phyloP scores from a whole-genome alignment of 225 moss, liverwort and hornwort genomes.

The Neckera pumila region DNA sequence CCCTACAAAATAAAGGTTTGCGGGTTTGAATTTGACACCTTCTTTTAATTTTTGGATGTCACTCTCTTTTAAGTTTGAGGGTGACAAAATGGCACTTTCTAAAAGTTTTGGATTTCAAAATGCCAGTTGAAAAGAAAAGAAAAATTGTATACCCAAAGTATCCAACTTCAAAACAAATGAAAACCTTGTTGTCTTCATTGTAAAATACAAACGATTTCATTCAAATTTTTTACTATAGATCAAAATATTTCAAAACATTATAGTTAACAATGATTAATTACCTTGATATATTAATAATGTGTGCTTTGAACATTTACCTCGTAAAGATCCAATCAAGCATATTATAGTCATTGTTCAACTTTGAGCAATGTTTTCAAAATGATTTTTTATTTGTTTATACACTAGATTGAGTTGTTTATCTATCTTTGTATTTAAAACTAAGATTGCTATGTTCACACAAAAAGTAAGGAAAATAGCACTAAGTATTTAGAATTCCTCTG shows the following conservation, averaged over 20 bases:
- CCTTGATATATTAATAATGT: too few species aligned
- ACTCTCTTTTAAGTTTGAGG: background rate
- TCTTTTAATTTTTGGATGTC: background rate
- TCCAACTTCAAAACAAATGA: background rate
- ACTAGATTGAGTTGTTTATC: too few species aligned
- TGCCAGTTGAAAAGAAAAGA: background rate
- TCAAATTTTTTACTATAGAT: background rate
- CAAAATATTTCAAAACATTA: background rate
- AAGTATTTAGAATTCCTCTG: too few species aligned
- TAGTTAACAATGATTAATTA: too few species aligned
- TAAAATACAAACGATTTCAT: background rate
- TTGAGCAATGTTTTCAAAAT: too few species aligned
- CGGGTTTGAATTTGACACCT: background rate
- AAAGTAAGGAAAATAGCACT: too few species aligned
- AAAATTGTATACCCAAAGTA: background rate
- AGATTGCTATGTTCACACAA: too few species aligned
- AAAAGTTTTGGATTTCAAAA: background rate
- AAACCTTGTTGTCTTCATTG: background rate
- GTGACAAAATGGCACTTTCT: background rate
- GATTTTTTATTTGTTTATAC: too few species aligned
- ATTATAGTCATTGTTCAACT: too few species aligned
- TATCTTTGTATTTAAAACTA: too few species aligned
- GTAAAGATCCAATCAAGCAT: too few species aligned
- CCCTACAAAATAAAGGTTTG: background rate
- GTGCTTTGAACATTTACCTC: too few species aligned